A percentile compares a stretch with the other conserved stretches of the same genome.
phyloP scores from a whole-genome alignment of 345 rosid genomes.

The Hevea brasiliensis region DNA sequence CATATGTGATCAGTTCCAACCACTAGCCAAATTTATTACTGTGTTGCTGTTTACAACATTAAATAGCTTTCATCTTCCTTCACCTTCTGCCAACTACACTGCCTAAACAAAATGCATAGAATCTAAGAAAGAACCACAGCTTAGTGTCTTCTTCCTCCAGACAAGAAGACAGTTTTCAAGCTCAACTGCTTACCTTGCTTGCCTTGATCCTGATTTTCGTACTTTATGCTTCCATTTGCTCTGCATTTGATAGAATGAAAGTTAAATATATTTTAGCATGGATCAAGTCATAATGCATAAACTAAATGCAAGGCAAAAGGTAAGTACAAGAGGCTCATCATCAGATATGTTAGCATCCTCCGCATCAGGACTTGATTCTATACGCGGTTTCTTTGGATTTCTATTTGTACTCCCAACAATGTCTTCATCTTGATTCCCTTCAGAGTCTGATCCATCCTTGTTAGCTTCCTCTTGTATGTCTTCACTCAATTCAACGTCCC shows the following conservation, averaged over 20 bases:
- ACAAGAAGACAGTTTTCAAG: not conserved
- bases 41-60: constrained; percentile 24
- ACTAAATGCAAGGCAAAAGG: constrained; percentile 18
- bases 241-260: constrained; percentile 47
- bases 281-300: not conserved
- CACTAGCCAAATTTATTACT: constrained; percentile 30
- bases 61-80: constrained; percentile 30
- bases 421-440: constrained; percentile 5
- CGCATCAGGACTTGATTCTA: constrained; percentile 27
- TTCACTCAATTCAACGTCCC: not conserved
- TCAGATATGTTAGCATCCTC: constrained; percentile 65
- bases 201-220: constrained; percentile 47
- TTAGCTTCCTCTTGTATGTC: constrained; percentile 1
- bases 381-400: constrained; percentile 17
- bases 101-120: constrained; percentile 9
- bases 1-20: constrained; percentile 9
- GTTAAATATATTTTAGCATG: not conserved
- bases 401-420: constrained; percentile 31
- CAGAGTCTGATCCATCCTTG: not conserved
- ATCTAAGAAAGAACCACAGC: constrained; percentile 15
- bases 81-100: constrained; percentile 13
- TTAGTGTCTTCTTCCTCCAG: constrained; percentile 15
- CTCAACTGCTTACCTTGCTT: constrained; percentile 31
- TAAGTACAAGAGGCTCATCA: constrained; percentile 86
- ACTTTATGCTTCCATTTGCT: constrained; percentile 69